Percentiles rank a stretch among this genome's conserved stretches.
Evolutionary conservation across 225 moss, liverwort and hornwort species (phyloP).

Genomic region (Polytrichum formosum): DNA sequence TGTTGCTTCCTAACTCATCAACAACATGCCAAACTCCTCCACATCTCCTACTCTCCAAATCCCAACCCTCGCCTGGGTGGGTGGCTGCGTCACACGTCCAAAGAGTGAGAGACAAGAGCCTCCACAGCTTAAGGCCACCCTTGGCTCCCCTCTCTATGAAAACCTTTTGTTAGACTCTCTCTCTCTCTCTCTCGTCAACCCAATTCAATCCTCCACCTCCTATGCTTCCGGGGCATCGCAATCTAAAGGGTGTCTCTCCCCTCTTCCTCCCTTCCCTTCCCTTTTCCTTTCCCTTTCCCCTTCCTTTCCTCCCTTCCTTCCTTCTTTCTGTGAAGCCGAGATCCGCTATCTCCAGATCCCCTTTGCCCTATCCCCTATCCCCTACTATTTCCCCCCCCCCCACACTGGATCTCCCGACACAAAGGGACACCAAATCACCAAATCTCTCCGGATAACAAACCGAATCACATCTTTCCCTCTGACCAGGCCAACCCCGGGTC

Average conservation of each 20-base stretch:
- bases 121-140: slow-evolving; percentile 14
- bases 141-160: background rate
- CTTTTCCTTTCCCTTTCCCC: background rate
- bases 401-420: background rate
- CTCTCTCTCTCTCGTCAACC: slow-evolving; percentile 3
- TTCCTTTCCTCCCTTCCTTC: background rate
- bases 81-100: too few relatives aligned
- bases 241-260: background rate
- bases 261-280: background rate
- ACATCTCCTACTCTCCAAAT: slow-evolving; percentile 6
- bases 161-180: too few relatives aligned
- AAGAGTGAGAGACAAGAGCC: too few relatives aligned
- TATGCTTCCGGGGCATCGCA: background rate
- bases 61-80: slow-evolving; percentile 9
- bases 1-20: slow-evolving; percentile 21
- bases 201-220: slow-evolving; percentile 15
- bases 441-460: slow-evolving; percentile 1
- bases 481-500: background rate
- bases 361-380: background rate
- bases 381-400: background rate
- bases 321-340: too few relatives aligned
- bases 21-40: slow-evolving; percentile 5
- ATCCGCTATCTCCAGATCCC: background rate
- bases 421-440: background rate
- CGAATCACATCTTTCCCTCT: slow-evolving; percentile 1